Base-by-base conservation (phyloP, 306 rosid genomes). In the Cucurbita maxima region DNA sequence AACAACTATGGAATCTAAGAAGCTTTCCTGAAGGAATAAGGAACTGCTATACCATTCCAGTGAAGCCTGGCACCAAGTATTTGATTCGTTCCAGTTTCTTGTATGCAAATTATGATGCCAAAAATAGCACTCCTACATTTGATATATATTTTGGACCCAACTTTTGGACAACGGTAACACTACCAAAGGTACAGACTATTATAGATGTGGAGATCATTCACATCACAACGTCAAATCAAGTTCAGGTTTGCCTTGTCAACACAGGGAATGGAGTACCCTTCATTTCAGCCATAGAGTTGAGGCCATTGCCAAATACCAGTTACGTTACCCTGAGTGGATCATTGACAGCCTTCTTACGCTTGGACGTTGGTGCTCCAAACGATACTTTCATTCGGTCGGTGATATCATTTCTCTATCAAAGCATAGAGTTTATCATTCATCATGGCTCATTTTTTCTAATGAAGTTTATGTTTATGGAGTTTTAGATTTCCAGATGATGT, bases 1-100 rank as follows among this genome's bases (percentile, higher is more conserved):
- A 60, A 36, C 45, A 13, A 5, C 67, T 60, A 60, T 60, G 67
- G 67, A 60, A 30, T 36, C 44, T 60, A 1, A 60, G 67, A 60
- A 60, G 67, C 45, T 60, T 60, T 60, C 67, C 67, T 13, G 10
- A 60, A 13, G 67, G 67, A 16, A 60, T 0, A 60, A 60, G 67
- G 67, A 60, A 60, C 18, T 60, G 67, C 10, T 60, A 60, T 36
- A 60, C 14, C 16, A 30, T 60, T 36, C 36, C 34, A 59, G 43
- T 34, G 15, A 14, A 59, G 14, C 10, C 13, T 59, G 44, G 43
- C 44, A 59, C 44, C 44, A 59, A 59, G 20, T 78, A 78, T 22
- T 40, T 78, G 77, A 78, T 78, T 71, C 77, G 73, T 19, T 67
- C 81, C 0, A 45, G 74, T 25, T 78, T 78, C 71, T 62, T 78